Evolutionary conservation across 2,329 filamentous ascomycete genomes (phyloP).

Genomic region (Leptoxyphium fumago): DNA sequence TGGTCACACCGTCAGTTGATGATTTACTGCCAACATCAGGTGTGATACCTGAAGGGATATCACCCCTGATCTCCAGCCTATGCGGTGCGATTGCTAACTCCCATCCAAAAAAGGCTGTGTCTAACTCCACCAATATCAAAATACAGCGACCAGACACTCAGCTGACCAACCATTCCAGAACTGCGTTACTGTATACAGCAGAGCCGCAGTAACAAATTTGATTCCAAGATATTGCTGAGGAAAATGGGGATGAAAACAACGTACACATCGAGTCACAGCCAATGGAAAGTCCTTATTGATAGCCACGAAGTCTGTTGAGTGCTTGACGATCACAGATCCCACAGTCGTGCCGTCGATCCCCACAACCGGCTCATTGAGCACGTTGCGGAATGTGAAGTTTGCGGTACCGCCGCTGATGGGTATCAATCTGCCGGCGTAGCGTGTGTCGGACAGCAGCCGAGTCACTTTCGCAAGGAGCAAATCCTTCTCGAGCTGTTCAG

Average conservation of each 20-base stretch:
- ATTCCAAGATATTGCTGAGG: no score
- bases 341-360: neutral
- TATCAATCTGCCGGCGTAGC: neutral
- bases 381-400: neutral
- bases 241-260: no score
- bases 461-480: neutral
- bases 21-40: no score
- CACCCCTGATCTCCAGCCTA: no score
- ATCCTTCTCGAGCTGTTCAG: neutral
- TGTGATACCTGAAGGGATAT: no score
- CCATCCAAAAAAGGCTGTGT: no score
- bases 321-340: neutral
- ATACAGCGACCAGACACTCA: no score
- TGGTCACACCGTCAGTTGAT: neutral
- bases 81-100: no score
- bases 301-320: neutral
- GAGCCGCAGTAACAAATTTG: no score
- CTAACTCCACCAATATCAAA: no score
- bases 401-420: neutral
- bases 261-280: neutral
- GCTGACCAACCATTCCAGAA: no score
- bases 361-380: neutral
- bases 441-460: neutral
- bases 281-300: neutral
- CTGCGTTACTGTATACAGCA: no score